Conservation (phyloP, 140 eudicot genomes). For the Ambrosia hybrid region DNA sequence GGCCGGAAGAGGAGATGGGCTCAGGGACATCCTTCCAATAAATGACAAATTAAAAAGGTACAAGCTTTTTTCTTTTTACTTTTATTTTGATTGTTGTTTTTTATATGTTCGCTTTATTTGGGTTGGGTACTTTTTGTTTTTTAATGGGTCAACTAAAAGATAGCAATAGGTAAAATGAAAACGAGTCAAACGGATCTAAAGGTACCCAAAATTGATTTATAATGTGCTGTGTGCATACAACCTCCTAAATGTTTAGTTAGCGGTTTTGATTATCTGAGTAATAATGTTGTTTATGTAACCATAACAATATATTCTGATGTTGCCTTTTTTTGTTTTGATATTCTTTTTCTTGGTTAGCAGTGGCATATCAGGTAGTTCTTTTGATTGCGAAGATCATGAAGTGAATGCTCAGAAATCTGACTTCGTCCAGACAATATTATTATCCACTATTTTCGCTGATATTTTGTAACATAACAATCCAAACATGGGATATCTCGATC, state of each 20-base stretch:
- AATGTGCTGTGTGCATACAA: background rate
- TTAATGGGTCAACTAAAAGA: background rate
- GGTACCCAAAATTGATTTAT: background rate
- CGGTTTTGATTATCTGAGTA: background rate
- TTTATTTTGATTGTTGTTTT: background rate
- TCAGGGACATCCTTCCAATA: slow-evolving; percentile 24
- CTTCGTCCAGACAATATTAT: slow-evolving; percentile 40
- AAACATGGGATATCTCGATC: slow-evolving; percentile 13
- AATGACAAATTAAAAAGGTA: slow-evolving; percentile 43
- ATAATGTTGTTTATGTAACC: background rate
- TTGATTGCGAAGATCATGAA: slow-evolving; percentile 31
- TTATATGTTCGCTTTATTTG: background rate
- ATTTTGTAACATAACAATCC: slow-evolving; percentile 29
- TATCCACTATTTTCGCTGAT: slow-evolving; percentile 40
- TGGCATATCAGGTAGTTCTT: slow-evolving; percentile 18
- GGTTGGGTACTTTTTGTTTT: background rate
- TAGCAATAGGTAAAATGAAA: background rate
- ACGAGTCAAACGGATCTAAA: background rate
- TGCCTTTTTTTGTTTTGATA: background rate
- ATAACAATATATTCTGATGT: background rate
- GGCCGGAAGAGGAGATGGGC: too few relatives aligned
- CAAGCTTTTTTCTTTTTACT: background rate
- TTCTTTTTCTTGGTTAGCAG: slow-evolving; percentile 22
- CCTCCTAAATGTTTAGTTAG: background rate
- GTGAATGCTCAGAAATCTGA: slow-evolving; percentile 48